phyloP scores from a whole-genome alignment of 352 stramenopile genomes.

The Pythium aristosporum region DNA sequence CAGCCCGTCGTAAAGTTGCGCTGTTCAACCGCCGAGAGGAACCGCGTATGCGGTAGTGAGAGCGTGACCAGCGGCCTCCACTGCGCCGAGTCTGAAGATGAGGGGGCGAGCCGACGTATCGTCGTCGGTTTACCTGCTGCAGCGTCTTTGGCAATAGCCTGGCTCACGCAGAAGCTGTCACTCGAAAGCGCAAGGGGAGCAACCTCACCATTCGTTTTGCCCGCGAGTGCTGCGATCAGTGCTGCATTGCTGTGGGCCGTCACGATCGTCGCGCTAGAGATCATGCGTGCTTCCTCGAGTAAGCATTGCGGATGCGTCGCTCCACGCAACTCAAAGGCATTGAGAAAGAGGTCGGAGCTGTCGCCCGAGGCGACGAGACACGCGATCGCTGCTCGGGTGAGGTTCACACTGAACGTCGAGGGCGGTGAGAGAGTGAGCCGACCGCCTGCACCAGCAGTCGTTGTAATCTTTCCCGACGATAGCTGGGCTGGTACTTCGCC shows the following conservation, averaged over 20 bases:
- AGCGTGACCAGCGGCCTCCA: constrained; percentile 48
- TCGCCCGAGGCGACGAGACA: constrained; percentile 31
- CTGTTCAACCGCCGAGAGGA: constrained; percentile 44
- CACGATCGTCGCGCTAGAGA: constrained; percentile 48
- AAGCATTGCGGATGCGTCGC: constrained; percentile 44
- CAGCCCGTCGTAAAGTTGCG: constrained; percentile 65
- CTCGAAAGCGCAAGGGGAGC: constrained; percentile 33
- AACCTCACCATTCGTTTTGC: constrained; percentile 23
- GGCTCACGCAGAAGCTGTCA: constrained; percentile 38
- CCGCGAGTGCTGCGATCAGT: constrained; percentile 22
- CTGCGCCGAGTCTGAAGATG: background rate
- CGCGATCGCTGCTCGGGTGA: constrained; percentile 39
- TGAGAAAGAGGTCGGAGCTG: constrained; percentile 45
- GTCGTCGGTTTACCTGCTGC: constrained; percentile 23
- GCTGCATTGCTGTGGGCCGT: constrained; percentile 43
- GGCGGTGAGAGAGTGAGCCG: constrained; percentile 8
- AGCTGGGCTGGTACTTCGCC: constrained; percentile 39
- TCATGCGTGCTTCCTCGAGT: constrained; percentile 35
- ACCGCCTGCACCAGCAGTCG: constrained; percentile 35
- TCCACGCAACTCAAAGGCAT: constrained; percentile 38
- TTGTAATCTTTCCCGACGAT: constrained; percentile 32
- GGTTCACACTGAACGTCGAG: constrained; percentile 32
- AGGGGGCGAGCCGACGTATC: constrained; percentile 7
- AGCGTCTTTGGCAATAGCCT: constrained; percentile 8
- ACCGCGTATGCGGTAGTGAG: constrained; percentile 46